Conservation (phyloP, 495 filamentous ascomycete genomes). For the Podospora bellae-mahoneyi region DNA sequence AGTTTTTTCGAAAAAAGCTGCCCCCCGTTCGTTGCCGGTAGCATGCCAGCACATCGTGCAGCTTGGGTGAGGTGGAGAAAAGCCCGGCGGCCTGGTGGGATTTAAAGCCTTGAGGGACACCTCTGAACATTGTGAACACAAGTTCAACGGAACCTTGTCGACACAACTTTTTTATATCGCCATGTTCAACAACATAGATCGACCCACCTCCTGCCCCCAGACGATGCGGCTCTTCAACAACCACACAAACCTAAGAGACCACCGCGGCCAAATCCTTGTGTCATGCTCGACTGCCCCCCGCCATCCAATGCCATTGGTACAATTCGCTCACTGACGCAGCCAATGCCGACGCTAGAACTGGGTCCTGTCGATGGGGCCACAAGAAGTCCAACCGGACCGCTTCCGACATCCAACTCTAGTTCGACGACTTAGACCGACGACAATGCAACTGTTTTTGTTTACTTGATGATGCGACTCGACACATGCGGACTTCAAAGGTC, state of each 20-base stretch:
- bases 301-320: conserved; percentile 32
- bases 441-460: conserved; percentile 1
- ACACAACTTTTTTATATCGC: background rate
- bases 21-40: conserved; percentile 26
- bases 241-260: background rate
- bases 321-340: conserved; percentile 21
- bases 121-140: background rate
- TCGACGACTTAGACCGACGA: conserved; percentile 5
- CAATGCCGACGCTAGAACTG: conserved; percentile 29
- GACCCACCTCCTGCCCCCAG: background rate
- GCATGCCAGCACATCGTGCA: conserved; percentile 41
- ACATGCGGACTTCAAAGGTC: background rate
- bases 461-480: background rate
- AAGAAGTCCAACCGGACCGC: conserved; percentile 26
- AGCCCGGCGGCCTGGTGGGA: conserved; percentile 20
- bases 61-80: conserved; percentile 35
- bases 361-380: background rate
- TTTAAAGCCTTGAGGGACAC: conserved; percentile 22
- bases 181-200: background rate
- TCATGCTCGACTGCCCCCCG: conserved; percentile 22
- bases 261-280: conserved; percentile 23
- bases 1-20: conserved; percentile 18
- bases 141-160: background rate
- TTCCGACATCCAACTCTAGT: conserved; percentile 19
- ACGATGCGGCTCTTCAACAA: conserved; percentile 30